These are phyloP conservation scores for Pythium coloratum DNA, from an alignment of 352 stramenopile species.

Conservation along the genomic window DNA sequence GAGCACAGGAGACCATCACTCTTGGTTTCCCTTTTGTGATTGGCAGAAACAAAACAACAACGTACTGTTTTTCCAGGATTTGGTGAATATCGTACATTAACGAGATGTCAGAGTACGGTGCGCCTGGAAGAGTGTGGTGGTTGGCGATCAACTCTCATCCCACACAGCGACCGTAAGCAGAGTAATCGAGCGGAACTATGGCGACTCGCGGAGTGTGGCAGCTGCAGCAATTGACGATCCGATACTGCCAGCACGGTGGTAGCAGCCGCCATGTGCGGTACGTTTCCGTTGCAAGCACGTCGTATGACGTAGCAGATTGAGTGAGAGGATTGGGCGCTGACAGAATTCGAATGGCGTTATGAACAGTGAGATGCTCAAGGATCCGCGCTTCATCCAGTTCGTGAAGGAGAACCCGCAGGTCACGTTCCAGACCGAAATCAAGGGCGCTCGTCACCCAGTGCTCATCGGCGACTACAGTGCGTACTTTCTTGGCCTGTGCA, in stretches of 20 bases:
- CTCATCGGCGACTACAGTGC: conserved; percentile 85
- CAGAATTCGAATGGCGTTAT: not conserved
- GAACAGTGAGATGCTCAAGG: conserved; percentile 60
- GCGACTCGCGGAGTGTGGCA: conserved; percentile 52
- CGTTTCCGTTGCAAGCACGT: not conserved
- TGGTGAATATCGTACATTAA: conserved; percentile 19
- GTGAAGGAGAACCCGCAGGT: conserved; percentile 89
- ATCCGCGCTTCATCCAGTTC: conserved; percentile 79
- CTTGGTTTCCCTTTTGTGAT: conserved; percentile 10
- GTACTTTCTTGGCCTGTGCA: conserved; percentile 1
- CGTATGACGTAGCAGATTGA: not conserved
- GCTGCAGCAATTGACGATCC: conserved; percentile 46
- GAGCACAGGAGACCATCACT: conserved; percentile 24
- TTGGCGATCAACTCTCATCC: conserved; percentile 21
- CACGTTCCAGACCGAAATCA: conserved; percentile 81
- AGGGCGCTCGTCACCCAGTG: conserved; percentile 78
- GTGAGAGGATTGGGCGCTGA: not conserved
- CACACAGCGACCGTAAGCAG: conserved; percentile 7
- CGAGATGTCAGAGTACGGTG: not conserved
- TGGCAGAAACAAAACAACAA: conserved; percentile 8
- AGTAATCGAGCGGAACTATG: conserved; percentile 23
- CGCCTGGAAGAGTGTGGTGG: conserved; percentile 27
- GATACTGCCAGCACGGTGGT: conserved; percentile 50
- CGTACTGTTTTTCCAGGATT: conserved; percentile 4
- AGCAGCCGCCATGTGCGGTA: conserved; percentile 76